Conservation (phyloP, 495 filamentous ascomycete species). For the Aspergillus haitiensis region DNA sequence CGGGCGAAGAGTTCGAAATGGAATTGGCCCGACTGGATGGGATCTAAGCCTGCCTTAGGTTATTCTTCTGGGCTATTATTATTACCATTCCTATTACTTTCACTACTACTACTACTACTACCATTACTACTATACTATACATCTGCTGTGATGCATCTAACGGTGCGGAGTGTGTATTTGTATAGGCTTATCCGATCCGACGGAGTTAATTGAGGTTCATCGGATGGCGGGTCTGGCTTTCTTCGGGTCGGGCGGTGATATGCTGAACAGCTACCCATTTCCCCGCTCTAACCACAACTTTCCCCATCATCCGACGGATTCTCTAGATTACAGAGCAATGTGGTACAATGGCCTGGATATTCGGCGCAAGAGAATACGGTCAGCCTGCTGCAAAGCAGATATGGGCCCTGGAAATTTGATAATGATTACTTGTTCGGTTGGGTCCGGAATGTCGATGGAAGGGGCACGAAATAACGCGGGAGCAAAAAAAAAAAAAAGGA, state of each 20-base stretch:
- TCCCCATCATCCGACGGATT: conserved; percentile 20
- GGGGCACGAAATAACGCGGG: neutral
- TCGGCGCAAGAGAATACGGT: neutral
- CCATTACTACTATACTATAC: neutral
- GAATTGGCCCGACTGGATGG: conserved; percentile 30
- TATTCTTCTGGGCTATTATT: neutral
- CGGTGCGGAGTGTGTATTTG: neutral
- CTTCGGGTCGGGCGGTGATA: conserved; percentile 25
- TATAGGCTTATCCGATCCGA: conserved; percentile 36
- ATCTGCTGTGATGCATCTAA: neutral
- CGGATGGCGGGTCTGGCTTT: conserved; percentile 27
- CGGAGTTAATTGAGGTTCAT: conserved; percentile 22
- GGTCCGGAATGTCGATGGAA: no score
- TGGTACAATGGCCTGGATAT: neutral
- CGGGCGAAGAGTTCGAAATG: conserved; percentile 27
- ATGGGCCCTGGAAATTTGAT: no score
- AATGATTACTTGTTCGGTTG: no score
- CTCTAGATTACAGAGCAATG: neutral
- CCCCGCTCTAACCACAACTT: neutral
- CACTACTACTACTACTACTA: neutral
- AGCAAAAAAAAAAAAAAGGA: neutral
- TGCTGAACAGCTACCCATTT: conserved; percentile 8
- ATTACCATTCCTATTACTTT: neutral
- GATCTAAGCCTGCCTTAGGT: conserved; percentile 11
- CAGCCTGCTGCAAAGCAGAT: no score